phyloP scores from a whole-genome alignment of 345 rosid genomes.

The Eucalyptus cloeziana region DNA sequence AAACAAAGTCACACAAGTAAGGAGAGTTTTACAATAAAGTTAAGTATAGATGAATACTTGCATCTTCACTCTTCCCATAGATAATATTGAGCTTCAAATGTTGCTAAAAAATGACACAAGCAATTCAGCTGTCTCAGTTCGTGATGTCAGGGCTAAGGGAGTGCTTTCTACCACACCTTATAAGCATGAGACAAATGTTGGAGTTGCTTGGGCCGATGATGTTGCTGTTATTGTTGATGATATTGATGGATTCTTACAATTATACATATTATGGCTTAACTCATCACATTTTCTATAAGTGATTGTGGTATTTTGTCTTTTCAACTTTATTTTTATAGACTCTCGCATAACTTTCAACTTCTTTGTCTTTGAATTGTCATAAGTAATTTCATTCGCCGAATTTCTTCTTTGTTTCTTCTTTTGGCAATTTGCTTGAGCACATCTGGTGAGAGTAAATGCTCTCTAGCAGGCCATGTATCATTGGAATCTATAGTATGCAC shows the following conservation, averaged over 20 bases:
- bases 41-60: neutral
- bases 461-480: neutral
- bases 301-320: neutral
- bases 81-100: neutral
- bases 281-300: no score
- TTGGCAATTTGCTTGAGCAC: no score
- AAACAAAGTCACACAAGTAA: neutral
- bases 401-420: no score
- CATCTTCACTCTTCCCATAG: neutral
- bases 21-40: neutral
- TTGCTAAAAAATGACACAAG: neutral
- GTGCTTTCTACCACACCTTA: neutral
- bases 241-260: neutral
- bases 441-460: neutral
- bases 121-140: rapidly evolving
- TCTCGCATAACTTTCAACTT: no score
- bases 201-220: neutral
- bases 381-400: rapidly evolving
- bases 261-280: neutral
- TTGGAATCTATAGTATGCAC: neutral
- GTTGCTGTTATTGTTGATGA: neutral
- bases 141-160: neutral
- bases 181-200: neutral
- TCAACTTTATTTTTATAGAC: no score
- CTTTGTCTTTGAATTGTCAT: no score